These are phyloP conservation scores for Dicorynia guianensis DNA, from an alignment of 306 rosid species.

Conservation along the genomic window DNA sequence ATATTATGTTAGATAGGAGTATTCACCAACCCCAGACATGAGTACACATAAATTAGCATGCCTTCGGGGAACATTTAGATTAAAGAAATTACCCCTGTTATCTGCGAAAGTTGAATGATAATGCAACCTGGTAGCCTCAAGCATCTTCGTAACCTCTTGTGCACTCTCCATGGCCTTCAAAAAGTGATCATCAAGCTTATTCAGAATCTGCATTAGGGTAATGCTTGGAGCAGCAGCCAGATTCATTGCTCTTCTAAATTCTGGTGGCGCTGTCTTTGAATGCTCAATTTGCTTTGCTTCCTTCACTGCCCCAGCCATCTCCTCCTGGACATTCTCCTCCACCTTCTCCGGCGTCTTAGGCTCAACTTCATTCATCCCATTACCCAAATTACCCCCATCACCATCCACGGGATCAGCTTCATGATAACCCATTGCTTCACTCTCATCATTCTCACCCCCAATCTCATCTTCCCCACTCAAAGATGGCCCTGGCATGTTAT, in stretches of 20 bases:
- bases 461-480: constrained; percentile 54
- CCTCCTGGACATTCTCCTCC: constrained; percentile 40
- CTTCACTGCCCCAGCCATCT: constrained; percentile 36
- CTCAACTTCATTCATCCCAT: constrained; percentile 51
- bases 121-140: constrained; percentile 90
- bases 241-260: constrained; percentile 59
- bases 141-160: constrained; percentile 80
- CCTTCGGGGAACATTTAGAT: neutral
- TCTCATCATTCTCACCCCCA: constrained; percentile 42
- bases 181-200: constrained; percentile 72
- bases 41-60: neutral
- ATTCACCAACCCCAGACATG: neutral
- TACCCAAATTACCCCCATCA: neutral
- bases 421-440: constrained; percentile 33
- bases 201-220: constrained; percentile 61
- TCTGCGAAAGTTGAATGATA: constrained; percentile 93
- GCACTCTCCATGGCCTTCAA: constrained; percentile 75
- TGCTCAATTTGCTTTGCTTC: constrained; percentile 63
- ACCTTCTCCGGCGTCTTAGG: constrained; percentile 82
- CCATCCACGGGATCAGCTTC: constrained; percentile 38
- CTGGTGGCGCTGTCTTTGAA: constrained; percentile 73
- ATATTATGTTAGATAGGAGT: neutral
- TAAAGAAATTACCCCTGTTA: constrained; percentile 62
- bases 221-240: constrained; percentile 46
- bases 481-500: constrained; percentile 61